Evolutionary conservation across 1,139 yeast genomes (phyloP).

Genomic region (Pichia kudriavzevii): DNA sequence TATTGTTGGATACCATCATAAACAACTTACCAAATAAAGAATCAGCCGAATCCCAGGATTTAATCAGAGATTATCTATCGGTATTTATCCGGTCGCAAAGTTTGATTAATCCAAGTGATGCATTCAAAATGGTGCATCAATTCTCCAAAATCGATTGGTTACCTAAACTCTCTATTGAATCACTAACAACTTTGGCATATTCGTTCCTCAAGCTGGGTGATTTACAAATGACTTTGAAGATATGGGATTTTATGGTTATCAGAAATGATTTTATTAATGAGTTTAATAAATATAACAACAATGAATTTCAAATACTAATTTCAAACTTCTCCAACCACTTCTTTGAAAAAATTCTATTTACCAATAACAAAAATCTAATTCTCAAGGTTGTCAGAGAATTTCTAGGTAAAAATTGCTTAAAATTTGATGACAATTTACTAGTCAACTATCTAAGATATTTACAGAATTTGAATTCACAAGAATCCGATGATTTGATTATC

Average conservation of each 20-base stretch:
- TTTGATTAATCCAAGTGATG: conserved; percentile 16
- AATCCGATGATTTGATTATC: conserved; percentile 13
- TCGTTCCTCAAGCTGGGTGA: conserved; percentile 18
- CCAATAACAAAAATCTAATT: conserved; percentile 17
- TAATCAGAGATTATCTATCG: conserved; percentile 21
- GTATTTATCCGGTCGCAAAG: conserved; percentile 23
- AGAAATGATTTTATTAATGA: conserved; percentile 27
- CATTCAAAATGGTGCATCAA: conserved; percentile 21
- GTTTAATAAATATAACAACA: conserved; percentile 8
- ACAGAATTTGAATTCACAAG: conserved; percentile 9
- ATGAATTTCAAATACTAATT: conserved; percentile 15
- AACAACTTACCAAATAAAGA: conserved; percentile 16
- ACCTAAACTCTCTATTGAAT: conserved; percentile 26
- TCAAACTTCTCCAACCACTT: conserved; percentile 17
- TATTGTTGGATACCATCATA: conserved; percentile 40
- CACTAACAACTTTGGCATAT: conserved; percentile 22
- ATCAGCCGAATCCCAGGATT: conserved; percentile 8
- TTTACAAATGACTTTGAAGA: conserved; percentile 19
- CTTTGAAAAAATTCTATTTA: conserved; percentile 13
- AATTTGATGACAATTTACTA: conserved; percentile 19
- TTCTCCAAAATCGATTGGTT: conserved; percentile 25
- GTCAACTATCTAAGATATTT: conserved; percentile 22
- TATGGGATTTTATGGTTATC: conserved; percentile 26
- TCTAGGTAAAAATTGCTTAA: conserved; percentile 22
- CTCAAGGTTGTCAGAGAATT: conserved; percentile 24